phyloP scores from a whole-genome alignment of 2,329 filamentous ascomycete genomes.

The Aspergillus quadricinctus region DNA sequence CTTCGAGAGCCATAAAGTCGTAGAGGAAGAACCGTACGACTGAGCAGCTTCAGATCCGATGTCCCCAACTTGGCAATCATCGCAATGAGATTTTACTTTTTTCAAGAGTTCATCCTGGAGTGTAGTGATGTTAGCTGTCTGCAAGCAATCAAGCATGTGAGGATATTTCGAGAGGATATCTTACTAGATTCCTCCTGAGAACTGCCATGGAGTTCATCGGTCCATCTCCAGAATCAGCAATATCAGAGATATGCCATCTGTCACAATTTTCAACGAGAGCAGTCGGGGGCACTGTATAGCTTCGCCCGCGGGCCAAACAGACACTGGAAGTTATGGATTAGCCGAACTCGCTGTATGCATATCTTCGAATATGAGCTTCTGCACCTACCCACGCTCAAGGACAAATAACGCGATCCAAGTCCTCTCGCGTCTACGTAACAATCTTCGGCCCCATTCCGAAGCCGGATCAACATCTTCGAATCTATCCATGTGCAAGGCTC shows the following conservation, averaged over 20 bases:
- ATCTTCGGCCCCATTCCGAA: constrained; percentile 57
- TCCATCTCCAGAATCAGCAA: constrained; percentile 64
- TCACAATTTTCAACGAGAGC: constrained; percentile 64
- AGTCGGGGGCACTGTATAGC: constrained; percentile 64
- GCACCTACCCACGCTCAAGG: constrained; percentile 58
- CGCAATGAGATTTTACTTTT: constrained; percentile 33
- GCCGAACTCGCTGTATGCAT: not conserved
- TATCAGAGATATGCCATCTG: constrained; percentile 60
- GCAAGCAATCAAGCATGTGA: not conserved
- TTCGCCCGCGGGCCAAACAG: constrained; percentile 65
- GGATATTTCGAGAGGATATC: constrained; percentile 11
- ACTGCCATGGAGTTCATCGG: constrained; percentile 69
- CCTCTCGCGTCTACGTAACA: constrained; percentile 62
- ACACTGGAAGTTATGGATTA: constrained; percentile 42
- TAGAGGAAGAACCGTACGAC: constrained; percentile 21
- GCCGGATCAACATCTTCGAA: constrained; percentile 59
- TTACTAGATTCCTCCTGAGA: constrained; percentile 61
- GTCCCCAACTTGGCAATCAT: constrained; percentile 29
- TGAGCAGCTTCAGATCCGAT: constrained; percentile 31
- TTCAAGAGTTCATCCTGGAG: constrained; percentile 29
- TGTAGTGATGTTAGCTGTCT: not conserved
- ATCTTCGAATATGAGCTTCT: not conserved
- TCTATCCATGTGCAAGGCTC: constrained; percentile 63
- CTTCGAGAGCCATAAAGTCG: constrained; percentile 6
- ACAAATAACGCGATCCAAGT: constrained; percentile 70